These are phyloP conservation scores for Botrytis aclada DNA, from an alignment of 2,329 filamentous ascomycete species.

Conservation along the genomic window DNA sequence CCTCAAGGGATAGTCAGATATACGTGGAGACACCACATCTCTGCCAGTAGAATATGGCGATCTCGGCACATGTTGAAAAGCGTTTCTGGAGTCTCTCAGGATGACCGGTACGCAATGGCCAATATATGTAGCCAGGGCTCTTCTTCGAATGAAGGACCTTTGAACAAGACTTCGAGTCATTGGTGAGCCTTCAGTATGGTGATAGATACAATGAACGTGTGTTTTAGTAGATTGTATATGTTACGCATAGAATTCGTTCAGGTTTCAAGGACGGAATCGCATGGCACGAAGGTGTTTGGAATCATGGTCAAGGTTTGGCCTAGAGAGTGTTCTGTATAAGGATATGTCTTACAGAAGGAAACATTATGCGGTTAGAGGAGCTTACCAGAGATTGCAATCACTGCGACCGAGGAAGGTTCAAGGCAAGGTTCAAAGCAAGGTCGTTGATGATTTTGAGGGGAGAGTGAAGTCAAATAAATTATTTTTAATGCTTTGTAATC, in stretches of 20 bases:
- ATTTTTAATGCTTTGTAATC: neutral
- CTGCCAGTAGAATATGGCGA: neutral
- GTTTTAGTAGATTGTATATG: neutral
- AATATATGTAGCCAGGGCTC: neutral
- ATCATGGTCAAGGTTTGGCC: neutral
- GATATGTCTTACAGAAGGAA: neutral
- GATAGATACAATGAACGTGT: neutral
- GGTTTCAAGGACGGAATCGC: neutral
- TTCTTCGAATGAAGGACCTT: neutral
- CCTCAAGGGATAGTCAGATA: neutral
- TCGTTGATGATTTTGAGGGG: neutral
- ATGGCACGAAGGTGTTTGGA: no score
- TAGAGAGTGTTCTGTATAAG: neutral
- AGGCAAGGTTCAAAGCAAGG: neutral
- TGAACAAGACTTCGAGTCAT: neutral
- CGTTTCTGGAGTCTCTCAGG: neutral
- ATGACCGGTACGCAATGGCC: neutral
- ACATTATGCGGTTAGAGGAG: neutral
- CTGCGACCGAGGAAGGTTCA: neutral
- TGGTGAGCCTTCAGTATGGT: neutral
- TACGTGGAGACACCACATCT: neutral
- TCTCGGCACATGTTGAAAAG: neutral
- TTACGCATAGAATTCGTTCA: neutral
- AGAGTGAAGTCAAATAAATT: neutral
- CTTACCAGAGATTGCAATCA: slow-evolving; percentile 2